Percentiles rank a stretch among this genome's conserved stretches.
Conservation (phyloP, 192 early-diverging fungal species). For the Spinellus fusiger region DNA sequence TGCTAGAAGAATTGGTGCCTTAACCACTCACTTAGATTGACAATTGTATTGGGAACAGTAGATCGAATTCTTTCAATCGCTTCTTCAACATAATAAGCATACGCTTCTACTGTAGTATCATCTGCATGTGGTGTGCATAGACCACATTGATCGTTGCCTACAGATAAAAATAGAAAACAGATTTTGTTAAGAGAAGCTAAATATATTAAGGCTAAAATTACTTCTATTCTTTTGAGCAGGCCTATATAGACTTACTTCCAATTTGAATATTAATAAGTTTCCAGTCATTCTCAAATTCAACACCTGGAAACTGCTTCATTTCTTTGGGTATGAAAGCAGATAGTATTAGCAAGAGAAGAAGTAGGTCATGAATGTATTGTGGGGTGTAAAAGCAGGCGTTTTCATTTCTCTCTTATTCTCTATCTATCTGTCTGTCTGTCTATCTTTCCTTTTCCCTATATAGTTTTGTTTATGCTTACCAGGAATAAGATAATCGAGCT, state of each 20-base stretch:
- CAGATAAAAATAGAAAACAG: background rate
- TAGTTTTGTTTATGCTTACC: background rate
- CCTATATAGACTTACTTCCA: conserved; percentile 3
- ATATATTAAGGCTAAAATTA: too few relatives aligned
- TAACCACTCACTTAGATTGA: conserved; percentile 11
- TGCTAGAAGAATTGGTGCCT: background rate
- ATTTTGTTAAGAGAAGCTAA: background rate
- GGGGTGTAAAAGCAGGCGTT: background rate
- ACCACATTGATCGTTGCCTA: conserved; percentile 16
- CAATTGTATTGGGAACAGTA: conserved; percentile 1
- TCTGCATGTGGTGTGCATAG: background rate
- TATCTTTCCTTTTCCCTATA: background rate
- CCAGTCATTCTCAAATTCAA: conserved; percentile 2
- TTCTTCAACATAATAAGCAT: conserved; percentile 5
- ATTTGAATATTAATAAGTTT: conserved; percentile 16
- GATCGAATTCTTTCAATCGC: conserved; percentile 5
- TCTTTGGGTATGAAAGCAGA: too few relatives aligned
- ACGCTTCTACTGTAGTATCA: conserved; percentile 2
- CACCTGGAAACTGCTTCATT: background rate
- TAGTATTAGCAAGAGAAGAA: too few relatives aligned
- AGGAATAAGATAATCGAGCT: conserved; percentile 37
- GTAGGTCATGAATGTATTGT: too few relatives aligned
- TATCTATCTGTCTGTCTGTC: background rate
- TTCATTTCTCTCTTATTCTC: background rate
- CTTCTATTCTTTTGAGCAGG: background rate